Evolutionary conservation across 1,284 basidiomycete species (phyloP), one percentile per base, ranked within the genome.

Genomic region (Papiliotrema nemorosa): DNA sequence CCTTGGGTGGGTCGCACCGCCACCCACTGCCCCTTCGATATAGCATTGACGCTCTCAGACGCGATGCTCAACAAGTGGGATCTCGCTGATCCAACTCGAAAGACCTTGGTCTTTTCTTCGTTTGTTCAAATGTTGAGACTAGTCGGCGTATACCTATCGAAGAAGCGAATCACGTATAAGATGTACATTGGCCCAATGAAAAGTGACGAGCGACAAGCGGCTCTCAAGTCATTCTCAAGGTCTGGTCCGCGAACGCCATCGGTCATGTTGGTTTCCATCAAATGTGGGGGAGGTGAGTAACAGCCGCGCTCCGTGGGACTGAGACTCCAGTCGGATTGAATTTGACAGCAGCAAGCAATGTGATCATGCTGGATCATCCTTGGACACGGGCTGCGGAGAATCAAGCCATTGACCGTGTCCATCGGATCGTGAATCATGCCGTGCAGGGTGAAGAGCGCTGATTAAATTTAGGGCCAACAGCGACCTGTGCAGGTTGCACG

Each of bases 401-500:
- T 21, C 70, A 72, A 58, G 72, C 72, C 2, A 59, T 69, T 29
- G 72, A 74, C 45, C 64, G 75, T 21, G 64, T 88, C 0, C 93
- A 97, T 72, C 84, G 93, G 5, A 96, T 97, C 53, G 45, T 38
- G 21, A 18, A 36, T 26, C 14, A 13, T 7, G 5, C 9, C 4
- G 4, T 4, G 5, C 4, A 25, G 21, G n/a, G 33, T 3, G 29
- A 3, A 3, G 16, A 22, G 16, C 25, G 12, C 4, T 21, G 13
- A 20, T 45, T 27, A 45, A 27, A 3, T 21, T 12, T 18, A 47
- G 45, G 93, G 93, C 1, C 93, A 96, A 73, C 90, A 83, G 14
- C 84, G 78, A 58, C 86, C 86, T 2, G 88, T 92, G 49, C 77
- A 88, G 31, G 85, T 96, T 44, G 91, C 89, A 74, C 81, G 92